phyloP scores from a whole-genome alignment of 2,329 filamentous ascomycete species.

The Chrysoporthe cubensis region DNA sequence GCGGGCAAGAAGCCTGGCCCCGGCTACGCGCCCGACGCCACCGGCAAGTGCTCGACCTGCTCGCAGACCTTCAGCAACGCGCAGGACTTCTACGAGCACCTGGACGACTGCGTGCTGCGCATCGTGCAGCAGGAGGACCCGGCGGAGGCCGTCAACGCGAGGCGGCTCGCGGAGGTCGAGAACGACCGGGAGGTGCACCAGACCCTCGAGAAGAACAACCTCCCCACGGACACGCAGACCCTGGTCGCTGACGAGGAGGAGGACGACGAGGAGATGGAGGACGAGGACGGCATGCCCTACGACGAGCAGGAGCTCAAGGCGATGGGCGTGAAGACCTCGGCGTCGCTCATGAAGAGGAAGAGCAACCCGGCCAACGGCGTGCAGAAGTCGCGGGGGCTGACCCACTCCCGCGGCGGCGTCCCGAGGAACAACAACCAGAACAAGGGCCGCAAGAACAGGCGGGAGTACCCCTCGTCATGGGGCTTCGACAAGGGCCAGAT shows the following conservation, averaged over 20 bases:
- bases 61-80: slow-evolving; percentile 87
- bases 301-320: slow-evolving; percentile 61
- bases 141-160: slow-evolving; percentile 69
- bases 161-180: slow-evolving; percentile 67
- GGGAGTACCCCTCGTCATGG: slow-evolving; percentile 93
- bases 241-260: slow-evolving; percentile 45
- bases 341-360: slow-evolving; percentile 62
- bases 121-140: slow-evolving; percentile 75
- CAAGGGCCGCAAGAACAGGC: slow-evolving; percentile 83
- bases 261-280: slow-evolving; percentile 51
- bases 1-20: slow-evolving; percentile 65
- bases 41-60: slow-evolving; percentile 95
- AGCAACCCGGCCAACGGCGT: slow-evolving; percentile 59
- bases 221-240: slow-evolving; percentile 48
- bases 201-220: slow-evolving; percentile 67
- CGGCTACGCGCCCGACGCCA: slow-evolving; percentile 75
- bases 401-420: slow-evolving; percentile 76
- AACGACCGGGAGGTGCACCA: slow-evolving; percentile 65
- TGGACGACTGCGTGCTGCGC: slow-evolving; percentile 76
- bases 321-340: slow-evolving; percentile 41
- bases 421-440: slow-evolving; percentile 46
- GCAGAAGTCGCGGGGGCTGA: slow-evolving; percentile 73
- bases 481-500: slow-evolving; percentile 90
- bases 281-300: slow-evolving; percentile 57
- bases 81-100: slow-evolving; percentile 98